phyloP scores from a whole-genome alignment of 2,329 filamentous ascomycete species.

The Paracoccidioides lutzii region DNA sequence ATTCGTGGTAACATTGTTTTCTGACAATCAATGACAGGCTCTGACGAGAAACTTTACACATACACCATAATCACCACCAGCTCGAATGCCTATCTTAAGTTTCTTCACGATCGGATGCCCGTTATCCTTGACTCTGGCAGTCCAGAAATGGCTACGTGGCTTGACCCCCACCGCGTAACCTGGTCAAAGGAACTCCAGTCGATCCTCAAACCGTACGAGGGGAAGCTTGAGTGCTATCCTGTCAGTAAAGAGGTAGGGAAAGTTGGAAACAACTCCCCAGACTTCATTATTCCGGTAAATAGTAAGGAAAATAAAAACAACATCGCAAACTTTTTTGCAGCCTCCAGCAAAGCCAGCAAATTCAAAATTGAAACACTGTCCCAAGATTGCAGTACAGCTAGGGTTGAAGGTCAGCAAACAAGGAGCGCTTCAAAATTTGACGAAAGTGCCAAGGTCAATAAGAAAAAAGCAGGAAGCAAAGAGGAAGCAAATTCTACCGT shows the following conservation, averaged over 20 bases:
- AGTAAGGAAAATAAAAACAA: constrained; percentile 84
- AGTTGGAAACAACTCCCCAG: constrained; percentile 78
- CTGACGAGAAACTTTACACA: constrained; percentile 61
- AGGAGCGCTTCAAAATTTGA: constrained; percentile 18
- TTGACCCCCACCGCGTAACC: constrained; percentile 56
- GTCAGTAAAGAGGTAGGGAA: constrained; percentile 86
- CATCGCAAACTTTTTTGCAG: constrained; percentile 85
- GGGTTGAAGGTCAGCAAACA: constrained; percentile 18
- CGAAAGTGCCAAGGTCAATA: constrained; percentile 22
- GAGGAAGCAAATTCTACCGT: not conserved
- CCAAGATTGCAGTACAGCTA: constrained; percentile 12
- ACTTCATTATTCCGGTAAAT: constrained; percentile 69
- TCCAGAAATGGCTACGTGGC: constrained; percentile 57
- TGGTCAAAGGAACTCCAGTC: constrained; percentile 71
- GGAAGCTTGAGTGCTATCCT: constrained; percentile 70
- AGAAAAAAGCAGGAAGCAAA: constrained; percentile 25
- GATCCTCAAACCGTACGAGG: constrained; percentile 64
- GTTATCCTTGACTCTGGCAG: constrained; percentile 73
- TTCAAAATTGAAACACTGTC: constrained; percentile 14
- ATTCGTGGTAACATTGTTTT: not conserved
- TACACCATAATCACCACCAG: constrained; percentile 91
- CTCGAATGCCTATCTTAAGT: constrained; percentile 68
- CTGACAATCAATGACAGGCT: constrained; percentile 28
- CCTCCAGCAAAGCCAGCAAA: constrained; percentile 28
- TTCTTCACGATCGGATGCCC: constrained; percentile 91